Conservation (phyloP, 306 rosid species). For the Castanospermum australe region DNA sequence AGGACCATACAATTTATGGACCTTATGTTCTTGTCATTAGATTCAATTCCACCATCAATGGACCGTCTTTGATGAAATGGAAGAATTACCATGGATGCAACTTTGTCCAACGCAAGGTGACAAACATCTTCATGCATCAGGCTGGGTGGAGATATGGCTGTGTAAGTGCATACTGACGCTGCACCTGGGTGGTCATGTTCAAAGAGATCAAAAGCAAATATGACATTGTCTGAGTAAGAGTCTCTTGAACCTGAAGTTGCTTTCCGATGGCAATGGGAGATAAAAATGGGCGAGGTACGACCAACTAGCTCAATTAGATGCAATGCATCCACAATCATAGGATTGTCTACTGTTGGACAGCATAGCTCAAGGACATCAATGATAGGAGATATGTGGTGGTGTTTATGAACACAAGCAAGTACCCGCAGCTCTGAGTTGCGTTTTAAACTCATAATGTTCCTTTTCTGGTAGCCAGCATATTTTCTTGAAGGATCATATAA, state of each 20-base stretch:
- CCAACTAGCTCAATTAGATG: slow-evolving; percentile 60
- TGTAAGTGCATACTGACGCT: slow-evolving; percentile 26
- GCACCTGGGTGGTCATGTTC: slow-evolving; percentile 27
- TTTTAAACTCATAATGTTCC: slow-evolving; percentile 39
- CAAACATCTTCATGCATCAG: slow-evolving; percentile 60
- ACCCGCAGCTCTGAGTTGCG: slow-evolving; percentile 34
- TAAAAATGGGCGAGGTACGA: slow-evolving; percentile 41
- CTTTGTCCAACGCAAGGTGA: slow-evolving; percentile 49
- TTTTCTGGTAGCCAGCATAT: slow-evolving; percentile 46
- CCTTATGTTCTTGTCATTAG: slow-evolving; percentile 37
- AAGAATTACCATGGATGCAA: slow-evolving; percentile 42
- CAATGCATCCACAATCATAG: slow-evolving; percentile 39
- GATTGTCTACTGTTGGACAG: slow-evolving; percentile 38
- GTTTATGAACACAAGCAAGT: slow-evolving; percentile 41
- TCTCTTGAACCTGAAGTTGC: not conserved
- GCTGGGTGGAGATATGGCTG: slow-evolving; percentile 46
- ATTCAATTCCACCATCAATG: slow-evolving; percentile 37
- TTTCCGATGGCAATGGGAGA: slow-evolving; percentile 40
- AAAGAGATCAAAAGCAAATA: slow-evolving; percentile 38
- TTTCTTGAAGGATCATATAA: slow-evolving; percentile 57
- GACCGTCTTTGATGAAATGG: slow-evolving; percentile 59
- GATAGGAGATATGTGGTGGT: slow-evolving; percentile 29
- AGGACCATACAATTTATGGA: slow-evolving; percentile 40
- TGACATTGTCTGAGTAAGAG: slow-evolving; percentile 49
- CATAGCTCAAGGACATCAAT: slow-evolving; percentile 38